Evolutionary conservation across 768 basidiomycete species (phyloP).

Genomic region (Podaxis sp.): DNA sequence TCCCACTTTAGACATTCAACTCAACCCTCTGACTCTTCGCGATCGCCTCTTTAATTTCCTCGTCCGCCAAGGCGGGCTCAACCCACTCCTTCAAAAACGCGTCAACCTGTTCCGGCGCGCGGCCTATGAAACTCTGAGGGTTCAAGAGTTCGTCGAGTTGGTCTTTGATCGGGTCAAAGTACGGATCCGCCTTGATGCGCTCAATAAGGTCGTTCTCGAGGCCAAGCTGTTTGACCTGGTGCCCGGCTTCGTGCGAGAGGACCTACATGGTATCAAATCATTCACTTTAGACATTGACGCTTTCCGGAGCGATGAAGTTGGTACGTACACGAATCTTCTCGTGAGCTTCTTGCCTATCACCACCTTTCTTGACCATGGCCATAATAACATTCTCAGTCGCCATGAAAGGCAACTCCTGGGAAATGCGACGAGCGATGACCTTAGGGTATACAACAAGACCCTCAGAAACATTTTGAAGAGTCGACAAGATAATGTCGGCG

Average conservation of each 20-base stretch:
- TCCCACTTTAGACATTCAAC: conserved; percentile 47
- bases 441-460: conserved; percentile 99
- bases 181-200: conserved; percentile 74
- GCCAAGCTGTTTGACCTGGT: conserved; percentile 93
- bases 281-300: neutral
- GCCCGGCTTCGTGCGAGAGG: conserved; percentile 90
- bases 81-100: conserved; percentile 87
- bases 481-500: conserved; percentile 93
- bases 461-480: conserved; percentile 94
- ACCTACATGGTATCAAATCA: conserved; percentile 43
- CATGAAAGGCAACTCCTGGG: conserved; percentile 98
- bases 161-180: conserved; percentile 84
- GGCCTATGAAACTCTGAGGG: conserved; percentile 85
- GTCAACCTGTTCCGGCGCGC: conserved; percentile 95
- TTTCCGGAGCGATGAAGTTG: neutral
- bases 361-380: conserved; percentile 94
- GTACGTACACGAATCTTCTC: conserved; percentile 82
- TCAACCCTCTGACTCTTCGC: conserved; percentile 57
- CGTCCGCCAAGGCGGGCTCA: conserved; percentile 66
- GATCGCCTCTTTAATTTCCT: conserved; percentile 54
- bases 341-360: conserved; percentile 95
- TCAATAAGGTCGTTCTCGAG: conserved; percentile 95
- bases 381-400: conserved; percentile 99
- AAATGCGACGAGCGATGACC: conserved; percentile 89
- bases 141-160: conserved; percentile 80